A percentile compares a stretch with the other conserved stretches of the same genome.
phyloP scores from a whole-genome alignment of 1,284 basidiomycete genomes.

The Cystobasidium pallidum region DNA sequence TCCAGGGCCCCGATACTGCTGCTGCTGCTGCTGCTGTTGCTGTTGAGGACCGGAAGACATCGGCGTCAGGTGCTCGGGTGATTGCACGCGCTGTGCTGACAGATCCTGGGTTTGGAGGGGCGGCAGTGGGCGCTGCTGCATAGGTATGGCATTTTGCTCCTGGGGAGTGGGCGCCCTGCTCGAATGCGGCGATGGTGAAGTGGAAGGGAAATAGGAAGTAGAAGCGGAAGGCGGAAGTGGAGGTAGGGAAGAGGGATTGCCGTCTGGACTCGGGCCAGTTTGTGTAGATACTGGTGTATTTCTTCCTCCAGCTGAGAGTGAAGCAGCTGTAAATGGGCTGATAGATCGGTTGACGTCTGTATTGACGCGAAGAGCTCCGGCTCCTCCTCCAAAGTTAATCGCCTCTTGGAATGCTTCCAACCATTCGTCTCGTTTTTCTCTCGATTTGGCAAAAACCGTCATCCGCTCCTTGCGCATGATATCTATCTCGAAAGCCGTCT shows the following conservation, averaged over 20 bases:
- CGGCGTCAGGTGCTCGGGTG: not conserved
- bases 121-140: conserved; percentile 21
- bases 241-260: conserved; percentile 19
- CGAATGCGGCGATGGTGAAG: conserved; percentile 23
- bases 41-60: conserved; percentile 4
- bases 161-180: conserved; percentile 31
- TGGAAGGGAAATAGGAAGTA: conserved; percentile 34
- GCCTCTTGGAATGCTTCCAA: conserved; percentile 39
- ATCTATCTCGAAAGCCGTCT: conserved; percentile 72
- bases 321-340: conserved; percentile 23
- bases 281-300: conserved; percentile 22
- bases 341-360: conserved; percentile 25
- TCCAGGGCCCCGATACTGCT: not conserved
- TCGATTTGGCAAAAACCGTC: conserved; percentile 54
- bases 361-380: conserved; percentile 35
- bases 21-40: conserved; percentile 19
- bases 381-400: conserved; percentile 34
- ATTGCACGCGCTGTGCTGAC: not conserved
- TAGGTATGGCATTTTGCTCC: conserved; percentile 6
- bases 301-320: conserved; percentile 16
- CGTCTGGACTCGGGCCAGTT: conserved; percentile 10
- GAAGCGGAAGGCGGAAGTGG: conserved; percentile 35
- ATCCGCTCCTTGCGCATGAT: conserved; percentile 90
- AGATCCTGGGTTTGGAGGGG: conserved; percentile 2
- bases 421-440: conserved; percentile 41